Evolutionary conservation across 2,329 filamentous ascomycete species (phyloP).

Genomic region (Colletotrichum sp.): DNA sequence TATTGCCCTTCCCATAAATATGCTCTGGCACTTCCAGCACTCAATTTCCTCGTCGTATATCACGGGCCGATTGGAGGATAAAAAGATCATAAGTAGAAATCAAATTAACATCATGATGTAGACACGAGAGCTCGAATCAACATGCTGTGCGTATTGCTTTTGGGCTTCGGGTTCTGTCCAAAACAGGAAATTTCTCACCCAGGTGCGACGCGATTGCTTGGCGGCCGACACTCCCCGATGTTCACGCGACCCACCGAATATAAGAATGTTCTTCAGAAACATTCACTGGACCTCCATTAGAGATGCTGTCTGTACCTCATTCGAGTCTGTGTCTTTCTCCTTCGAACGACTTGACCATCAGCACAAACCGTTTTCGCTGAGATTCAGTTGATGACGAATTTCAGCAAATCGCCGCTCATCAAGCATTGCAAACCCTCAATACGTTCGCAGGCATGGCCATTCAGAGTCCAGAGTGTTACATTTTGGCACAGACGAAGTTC

Average conservation of each 20-base stretch:
- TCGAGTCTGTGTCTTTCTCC: fast-evolving
- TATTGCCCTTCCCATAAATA: too few species aligned
- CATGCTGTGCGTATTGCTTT: background rate
- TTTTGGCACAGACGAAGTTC: background rate
- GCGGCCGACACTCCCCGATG: background rate
- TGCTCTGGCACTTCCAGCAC: background rate
- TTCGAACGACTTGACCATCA: background rate
- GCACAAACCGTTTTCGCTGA: background rate
- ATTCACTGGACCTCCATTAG: background rate
- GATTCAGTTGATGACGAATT: background rate
- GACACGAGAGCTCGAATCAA: background rate
- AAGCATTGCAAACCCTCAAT: background rate
- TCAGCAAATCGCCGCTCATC: background rate
- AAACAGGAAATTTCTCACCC: background rate
- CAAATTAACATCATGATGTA: background rate
- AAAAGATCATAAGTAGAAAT: fast-evolving
- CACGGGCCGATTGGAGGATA: background rate
- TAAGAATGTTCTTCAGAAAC: background rate
- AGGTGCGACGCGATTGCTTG: background rate
- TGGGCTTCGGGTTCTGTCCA: background rate
- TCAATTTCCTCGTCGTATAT: background rate
- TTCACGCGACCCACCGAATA: background rate
- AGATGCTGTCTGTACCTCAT: background rate
- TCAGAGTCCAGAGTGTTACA: background rate
- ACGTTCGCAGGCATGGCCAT: background rate